Base-by-base conservation (phyloP, 148 eudicot species). In the Diospyros kaki region DNA sequence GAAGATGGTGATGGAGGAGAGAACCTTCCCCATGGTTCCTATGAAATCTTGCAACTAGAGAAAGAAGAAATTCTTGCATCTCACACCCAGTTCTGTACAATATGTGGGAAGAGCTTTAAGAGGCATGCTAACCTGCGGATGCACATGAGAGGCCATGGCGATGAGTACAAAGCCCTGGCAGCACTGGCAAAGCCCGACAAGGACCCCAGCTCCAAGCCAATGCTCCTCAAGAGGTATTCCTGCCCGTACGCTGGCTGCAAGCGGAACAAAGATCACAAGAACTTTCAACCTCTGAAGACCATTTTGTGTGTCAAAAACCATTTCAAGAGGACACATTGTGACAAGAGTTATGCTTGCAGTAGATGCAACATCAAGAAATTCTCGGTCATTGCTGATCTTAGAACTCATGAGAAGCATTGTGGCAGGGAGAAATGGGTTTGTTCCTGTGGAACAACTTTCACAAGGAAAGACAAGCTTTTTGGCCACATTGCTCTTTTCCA, bases 101-200 rank as follows among this genome's bases (percentile, higher is more conserved):
- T 94, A 1, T 94, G 98, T 77, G 98, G 97, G 42, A 94, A 94
- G 77, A 96, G 98, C 38, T 94, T 94, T 82, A 94, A 94, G 78
- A 83, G 98, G 74, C 97, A 94, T 79, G 98, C 98, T 38, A 94
- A 94, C 74, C 77, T 94, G 59, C 73, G 98, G 73, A 94, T 94
- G 98, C 98, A 94, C 77, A 94, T 92, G 98, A 85, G 98, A 75
- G 98, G 97, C 62, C 98, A 94, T 40, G 98, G 98, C 43, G 93
- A 94, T 14, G 97, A 89, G 80, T 94, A 89, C 87, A 94, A 94
- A 78, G 92, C 97, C 4, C 85, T 90, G 1, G 97, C 92, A 61
- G 98, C 98, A 63, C 83, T 94, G 13, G 98, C 97, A 17, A 94
- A 94, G 75, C 98, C 98, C 14, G 79, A 90, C 70, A 91, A 89